Percentiles rank a stretch among this genome's conserved stretches.
Evolutionary conservation across 176 grass and related monocot species (phyloP).

Genomic region (Oryza brachyantha): DNA sequence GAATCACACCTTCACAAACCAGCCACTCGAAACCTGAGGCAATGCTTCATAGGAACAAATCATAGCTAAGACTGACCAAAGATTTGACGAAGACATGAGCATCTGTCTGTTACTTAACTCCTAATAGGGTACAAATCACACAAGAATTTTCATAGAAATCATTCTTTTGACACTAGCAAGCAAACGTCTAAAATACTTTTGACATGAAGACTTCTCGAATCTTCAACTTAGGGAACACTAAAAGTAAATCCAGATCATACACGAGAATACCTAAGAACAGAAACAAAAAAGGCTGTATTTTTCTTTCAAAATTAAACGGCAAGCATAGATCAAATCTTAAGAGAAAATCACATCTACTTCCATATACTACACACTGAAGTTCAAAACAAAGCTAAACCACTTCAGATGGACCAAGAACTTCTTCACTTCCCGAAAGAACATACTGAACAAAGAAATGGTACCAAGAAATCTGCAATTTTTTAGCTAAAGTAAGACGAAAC

Average conservation of each 20-base stretch:
- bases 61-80: slow-evolving; percentile 20
- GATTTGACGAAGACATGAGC: slow-evolving; percentile 10
- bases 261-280: slow-evolving; percentile 1
- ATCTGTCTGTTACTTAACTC: background rate
- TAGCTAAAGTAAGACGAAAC: background rate
- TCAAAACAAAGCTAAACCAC: background rate
- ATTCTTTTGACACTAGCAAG: slow-evolving; percentile 5
- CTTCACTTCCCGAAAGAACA: background rate
- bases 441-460: background rate
- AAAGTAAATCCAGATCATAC: slow-evolving; percentile 16
- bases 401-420: background rate
- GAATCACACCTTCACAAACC: slow-evolving; percentile 19
- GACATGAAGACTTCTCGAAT: background rate
- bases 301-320: background rate
- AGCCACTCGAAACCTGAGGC: slow-evolving; percentile 21
- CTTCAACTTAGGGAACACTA: background rate
- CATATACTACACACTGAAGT: background rate
- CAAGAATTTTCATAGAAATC: slow-evolving; percentile 9
- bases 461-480: background rate
- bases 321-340: slow-evolving; percentile 28
- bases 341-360: background rate
- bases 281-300: background rate
- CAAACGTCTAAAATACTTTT: slow-evolving; percentile 13
- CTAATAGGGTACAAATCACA: background rate
- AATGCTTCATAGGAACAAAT: slow-evolving; percentile 28